Percentiles rank a stretch among this genome's conserved stretches.
These are phyloP conservation scores for Suillus alpinus DNA, from an alignment of 768 basidiomycete species.

Conservation along the genomic window DNA sequence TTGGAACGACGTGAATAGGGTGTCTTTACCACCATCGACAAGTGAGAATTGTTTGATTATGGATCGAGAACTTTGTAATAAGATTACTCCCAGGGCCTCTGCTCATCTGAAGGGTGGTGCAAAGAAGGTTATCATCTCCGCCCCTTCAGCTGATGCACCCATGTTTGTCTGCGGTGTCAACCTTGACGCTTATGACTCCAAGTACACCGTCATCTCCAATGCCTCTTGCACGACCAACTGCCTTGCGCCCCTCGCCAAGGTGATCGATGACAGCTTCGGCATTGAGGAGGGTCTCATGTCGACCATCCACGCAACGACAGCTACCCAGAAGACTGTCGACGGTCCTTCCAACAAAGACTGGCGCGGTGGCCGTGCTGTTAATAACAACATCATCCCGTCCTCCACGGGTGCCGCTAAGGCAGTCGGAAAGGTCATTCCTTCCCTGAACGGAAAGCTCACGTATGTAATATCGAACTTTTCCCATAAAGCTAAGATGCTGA, in stretches of 20 bases:
- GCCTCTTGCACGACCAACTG: constrained; percentile 99
- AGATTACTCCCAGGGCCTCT: constrained; percentile 54
- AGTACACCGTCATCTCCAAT: constrained; percentile 93
- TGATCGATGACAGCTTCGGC: constrained; percentile 94
- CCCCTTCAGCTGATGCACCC: constrained; percentile 94
- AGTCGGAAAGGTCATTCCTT: constrained; percentile 96
- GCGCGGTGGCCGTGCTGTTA: constrained; percentile 94
- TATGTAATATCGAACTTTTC: constrained; percentile 37
- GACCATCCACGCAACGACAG: constrained; percentile 96
- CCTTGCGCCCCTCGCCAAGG: constrained; percentile 97
- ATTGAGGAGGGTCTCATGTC: constrained; percentile 98
- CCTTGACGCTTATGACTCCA: constrained; percentile 86
- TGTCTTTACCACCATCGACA: constrained; percentile 96
- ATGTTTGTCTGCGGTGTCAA: constrained; percentile 97
- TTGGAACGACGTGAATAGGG: constrained; percentile 45
- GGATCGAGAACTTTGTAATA: neutral
- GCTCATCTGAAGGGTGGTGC: constrained; percentile 97
- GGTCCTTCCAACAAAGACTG: constrained; percentile 95
- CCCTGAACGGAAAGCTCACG: constrained; percentile 97
- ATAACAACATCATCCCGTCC: constrained; percentile 98
- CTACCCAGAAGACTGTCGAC: constrained; percentile 94
- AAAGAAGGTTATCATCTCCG: constrained; percentile 99
- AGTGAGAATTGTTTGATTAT: constrained; percentile 41
- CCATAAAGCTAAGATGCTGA: constrained; percentile 7
- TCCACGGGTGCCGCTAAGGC: constrained; percentile 99